phyloP scores from a whole-genome alignment of 2,329 filamentous ascomycete genomes.

The Cucurbitaria berberidis region DNA sequence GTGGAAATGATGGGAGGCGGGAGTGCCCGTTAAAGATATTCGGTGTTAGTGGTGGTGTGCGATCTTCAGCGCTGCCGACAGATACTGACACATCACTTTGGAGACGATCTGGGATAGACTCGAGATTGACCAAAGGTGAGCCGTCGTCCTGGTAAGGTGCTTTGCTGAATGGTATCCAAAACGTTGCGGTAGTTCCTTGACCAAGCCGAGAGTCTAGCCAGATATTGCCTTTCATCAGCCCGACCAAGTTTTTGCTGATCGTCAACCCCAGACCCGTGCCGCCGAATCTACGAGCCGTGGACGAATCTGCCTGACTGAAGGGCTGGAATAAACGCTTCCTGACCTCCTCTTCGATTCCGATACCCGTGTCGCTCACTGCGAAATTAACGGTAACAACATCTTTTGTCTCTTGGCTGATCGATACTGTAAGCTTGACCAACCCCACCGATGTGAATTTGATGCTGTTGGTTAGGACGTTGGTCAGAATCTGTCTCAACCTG shows the following conservation, averaged over 20 bases:
- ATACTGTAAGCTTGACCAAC: slow-evolving; percentile 64
- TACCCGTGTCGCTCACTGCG: slow-evolving; percentile 77
- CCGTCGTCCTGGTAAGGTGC: slow-evolving; percentile 61
- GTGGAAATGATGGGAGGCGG: slow-evolving; percentile 32
- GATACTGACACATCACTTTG: slow-evolving; percentile 65
- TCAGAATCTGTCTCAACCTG: slow-evolving; percentile 81
- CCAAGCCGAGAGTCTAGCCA: slow-evolving; percentile 70
- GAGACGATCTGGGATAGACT: slow-evolving; percentile 69
- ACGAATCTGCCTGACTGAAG: slow-evolving; percentile 82
- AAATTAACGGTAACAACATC: slow-evolving; percentile 74
- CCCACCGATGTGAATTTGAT: slow-evolving; percentile 51
- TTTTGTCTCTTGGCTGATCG: slow-evolving; percentile 66
- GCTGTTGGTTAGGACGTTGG: slow-evolving; percentile 70
- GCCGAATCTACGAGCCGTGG: slow-evolving; percentile 78
- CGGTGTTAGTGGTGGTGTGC: slow-evolving; percentile 52
- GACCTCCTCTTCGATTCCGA: slow-evolving; percentile 81
- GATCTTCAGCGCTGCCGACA: slow-evolving; percentile 69
- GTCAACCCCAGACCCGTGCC: slow-evolving; percentile 79
- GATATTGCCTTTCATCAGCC: slow-evolving; percentile 81
- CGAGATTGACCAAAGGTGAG: slow-evolving; percentile 65
- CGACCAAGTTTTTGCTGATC: slow-evolving; percentile 78
- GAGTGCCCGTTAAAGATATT: slow-evolving; percentile 26
- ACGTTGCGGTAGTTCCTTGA: slow-evolving; percentile 73
- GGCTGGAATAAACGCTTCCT: slow-evolving; percentile 76
- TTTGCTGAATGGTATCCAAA: slow-evolving; percentile 79